Evolutionary conservation across 306 rosid species (phyloP), one percentile per base, ranked within the genome.

Genomic region (Phaseolus lunatus): DNA sequence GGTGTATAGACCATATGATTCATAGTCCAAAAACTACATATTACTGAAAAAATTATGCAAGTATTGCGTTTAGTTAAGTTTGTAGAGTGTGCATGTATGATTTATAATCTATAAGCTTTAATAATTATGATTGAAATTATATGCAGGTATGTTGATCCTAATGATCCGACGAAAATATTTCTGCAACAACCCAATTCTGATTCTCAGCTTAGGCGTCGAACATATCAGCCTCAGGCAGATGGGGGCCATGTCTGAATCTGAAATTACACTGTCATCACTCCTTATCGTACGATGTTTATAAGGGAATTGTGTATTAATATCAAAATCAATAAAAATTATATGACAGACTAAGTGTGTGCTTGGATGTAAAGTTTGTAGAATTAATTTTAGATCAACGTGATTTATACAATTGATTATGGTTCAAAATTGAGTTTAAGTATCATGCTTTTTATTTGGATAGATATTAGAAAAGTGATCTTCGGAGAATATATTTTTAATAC

Each of bases 121-220:
- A 72, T 65, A 73, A 76, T 39, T 10, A 52, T 76, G 22, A 61
- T 69, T 65, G 18, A 72, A 56, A 33, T 63, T 73, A 81, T 75
- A 81, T 92, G 91, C 93, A 96, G 99, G 82, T 96, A 91, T 26
- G 98, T 96, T 22, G 99, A 96, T 81, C 99, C 99, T 12, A 92
- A 90, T 72, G 98, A 96, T 88, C 99, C 99, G 16, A 96, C 99
- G 0, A 96, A 59, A 72, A 96, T 96, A 76, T 96, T 89, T 93
- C 77, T 96, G 85, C 99, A 96, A 86, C 99, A 96, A 84, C 99
- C 98, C 47, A 82, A 85, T 44, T 14, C 91, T 0, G 98, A 92
- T 68, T 88, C 96, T 72, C 92, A 92, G 83, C 88, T 96, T 37
- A 87, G 99, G 93, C 91, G 99, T 73, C 96, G 99, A 43, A 87